Conservation (phyloP, 2,329 filamentous ascomycete genomes). For the Fusarium sp. region DNA sequence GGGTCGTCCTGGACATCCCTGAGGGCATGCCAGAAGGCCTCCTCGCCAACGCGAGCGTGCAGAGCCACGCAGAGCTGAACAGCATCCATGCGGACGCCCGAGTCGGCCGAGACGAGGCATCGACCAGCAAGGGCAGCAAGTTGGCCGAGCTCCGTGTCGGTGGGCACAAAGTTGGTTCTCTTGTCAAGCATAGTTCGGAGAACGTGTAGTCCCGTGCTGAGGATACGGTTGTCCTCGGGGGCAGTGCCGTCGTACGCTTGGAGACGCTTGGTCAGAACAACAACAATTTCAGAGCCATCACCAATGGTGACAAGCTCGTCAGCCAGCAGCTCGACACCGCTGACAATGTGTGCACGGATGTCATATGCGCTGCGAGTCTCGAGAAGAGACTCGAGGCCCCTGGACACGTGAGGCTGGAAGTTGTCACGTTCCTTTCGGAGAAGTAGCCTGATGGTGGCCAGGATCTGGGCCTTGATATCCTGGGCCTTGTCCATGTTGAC, state of each 20-base stretch:
- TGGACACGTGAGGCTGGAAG: constrained; percentile 75
- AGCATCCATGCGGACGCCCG: constrained; percentile 78
- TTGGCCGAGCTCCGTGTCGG: constrained; percentile 62
- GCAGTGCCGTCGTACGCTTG: constrained; percentile 54
- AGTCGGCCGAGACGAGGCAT: constrained; percentile 71
- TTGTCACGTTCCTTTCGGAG: constrained; percentile 74
- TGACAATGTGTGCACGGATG: constrained; percentile 76
- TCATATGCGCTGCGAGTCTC: constrained; percentile 75
- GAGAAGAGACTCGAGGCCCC: constrained; percentile 75
- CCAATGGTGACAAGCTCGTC: constrained; percentile 77
- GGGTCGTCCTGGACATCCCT: constrained; percentile 76
- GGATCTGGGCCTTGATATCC: constrained; percentile 79
- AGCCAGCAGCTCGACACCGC: constrained; percentile 78
- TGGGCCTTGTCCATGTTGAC: constrained; percentile 73
- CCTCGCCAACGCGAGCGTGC: constrained; percentile 71
- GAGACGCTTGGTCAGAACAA: constrained; percentile 65
- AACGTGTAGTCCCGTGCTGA: constrained; percentile 74
- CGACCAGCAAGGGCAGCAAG: constrained; percentile 64
- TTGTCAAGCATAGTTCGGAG: constrained; percentile 69
- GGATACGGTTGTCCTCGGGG: constrained; percentile 61
- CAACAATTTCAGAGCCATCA: constrained; percentile 69
- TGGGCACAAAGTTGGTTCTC: constrained; percentile 60
- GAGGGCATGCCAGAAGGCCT: constrained; percentile 75
- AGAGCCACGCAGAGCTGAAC: constrained; percentile 82
- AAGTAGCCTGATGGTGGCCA: constrained; percentile 79